Percentiles rank a stretch among this genome's conserved stretches.
phyloP scores from a whole-genome alignment of 257 asterid species.

The Solanum lignicaule region DNA sequence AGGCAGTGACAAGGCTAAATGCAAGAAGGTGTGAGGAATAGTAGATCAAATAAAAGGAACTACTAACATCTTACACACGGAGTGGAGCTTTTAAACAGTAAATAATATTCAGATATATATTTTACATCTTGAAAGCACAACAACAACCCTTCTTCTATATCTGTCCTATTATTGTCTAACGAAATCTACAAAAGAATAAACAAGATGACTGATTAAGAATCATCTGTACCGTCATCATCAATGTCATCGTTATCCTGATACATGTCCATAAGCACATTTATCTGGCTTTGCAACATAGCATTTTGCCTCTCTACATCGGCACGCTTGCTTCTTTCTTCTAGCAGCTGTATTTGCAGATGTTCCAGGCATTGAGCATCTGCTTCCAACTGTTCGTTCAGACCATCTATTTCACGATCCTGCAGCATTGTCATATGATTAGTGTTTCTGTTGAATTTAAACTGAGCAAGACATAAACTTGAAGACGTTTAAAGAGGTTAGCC shows the following conservation, averaged over 20 bases:
- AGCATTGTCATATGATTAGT: neutral
- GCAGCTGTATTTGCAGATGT: slow-evolving; percentile 84
- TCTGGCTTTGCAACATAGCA: slow-evolving; percentile 62
- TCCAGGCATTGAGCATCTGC: slow-evolving; percentile 78
- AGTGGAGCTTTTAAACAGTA: neutral
- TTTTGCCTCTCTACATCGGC: slow-evolving; percentile 79
- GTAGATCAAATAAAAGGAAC: neutral
- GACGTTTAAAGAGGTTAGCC: neutral
- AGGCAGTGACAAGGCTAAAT: neutral
- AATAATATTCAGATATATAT: neutral
- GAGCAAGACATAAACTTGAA: neutral
- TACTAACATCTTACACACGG: neutral
- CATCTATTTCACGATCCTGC: slow-evolving; percentile 93
- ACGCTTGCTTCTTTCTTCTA: slow-evolving; percentile 89
- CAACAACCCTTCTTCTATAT: neutral
- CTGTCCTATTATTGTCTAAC: slow-evolving; percentile 1
- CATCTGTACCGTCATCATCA: slow-evolving; percentile 38
- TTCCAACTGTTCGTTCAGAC: slow-evolving; percentile 85
- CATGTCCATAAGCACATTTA: slow-evolving; percentile 91
- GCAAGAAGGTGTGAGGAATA: neutral
- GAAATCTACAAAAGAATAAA: neutral
- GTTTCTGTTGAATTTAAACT: neutral
- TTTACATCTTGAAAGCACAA: neutral
- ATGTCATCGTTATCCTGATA: slow-evolving; percentile 58
- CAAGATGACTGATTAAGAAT: slow-evolving; percentile 14